Conservation (phyloP, 2,329 filamentous ascomycete genomes). For the Trichoderma sp. region DNA sequence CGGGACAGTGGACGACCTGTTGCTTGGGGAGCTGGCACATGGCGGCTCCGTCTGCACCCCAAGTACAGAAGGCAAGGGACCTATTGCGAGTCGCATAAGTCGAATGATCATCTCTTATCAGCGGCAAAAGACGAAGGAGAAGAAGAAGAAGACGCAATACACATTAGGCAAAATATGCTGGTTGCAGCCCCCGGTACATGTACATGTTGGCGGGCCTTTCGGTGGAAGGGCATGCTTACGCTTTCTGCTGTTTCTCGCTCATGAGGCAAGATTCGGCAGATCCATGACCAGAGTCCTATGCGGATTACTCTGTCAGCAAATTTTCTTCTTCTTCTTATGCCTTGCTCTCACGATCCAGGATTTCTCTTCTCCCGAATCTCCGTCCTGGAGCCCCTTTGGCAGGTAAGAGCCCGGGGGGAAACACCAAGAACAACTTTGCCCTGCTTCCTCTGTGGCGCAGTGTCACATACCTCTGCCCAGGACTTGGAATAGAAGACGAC, state of each 20-base stretch:
- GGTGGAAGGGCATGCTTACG: constrained; percentile 44
- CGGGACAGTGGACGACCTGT: constrained; percentile 45
- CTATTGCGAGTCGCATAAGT: constrained; percentile 32
- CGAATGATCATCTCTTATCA: constrained; percentile 32
- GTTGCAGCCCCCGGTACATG: background rate
- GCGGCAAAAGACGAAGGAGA: constrained; percentile 28
- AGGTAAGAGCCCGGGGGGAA: background rate
- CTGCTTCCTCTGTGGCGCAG: background rate
- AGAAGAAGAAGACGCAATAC: constrained; percentile 4
- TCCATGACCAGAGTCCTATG: constrained; percentile 45
- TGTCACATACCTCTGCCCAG: constrained; percentile 66
- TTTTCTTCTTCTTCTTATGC: background rate
- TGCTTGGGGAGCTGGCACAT: constrained; percentile 39
- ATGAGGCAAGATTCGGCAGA: constrained; percentile 57
- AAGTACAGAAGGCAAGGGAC: constrained; percentile 59
- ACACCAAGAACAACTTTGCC: background rate
- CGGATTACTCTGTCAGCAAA: constrained; percentile 21
- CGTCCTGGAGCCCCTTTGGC: background rate
- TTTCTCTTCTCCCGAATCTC: background rate
- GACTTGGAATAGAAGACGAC: constrained; percentile 73
- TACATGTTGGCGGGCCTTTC: constrained; percentile 1
- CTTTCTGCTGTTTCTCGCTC: constrained; percentile 47
- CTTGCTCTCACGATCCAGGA: background rate
- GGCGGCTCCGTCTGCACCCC: constrained; percentile 57
- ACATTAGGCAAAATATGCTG: background rate